A percentile compares a stretch with the other conserved stretches of the same genome.
phyloP scores from a whole-genome alignment of 306 rosid species.

The Rosa multiflora region DNA sequence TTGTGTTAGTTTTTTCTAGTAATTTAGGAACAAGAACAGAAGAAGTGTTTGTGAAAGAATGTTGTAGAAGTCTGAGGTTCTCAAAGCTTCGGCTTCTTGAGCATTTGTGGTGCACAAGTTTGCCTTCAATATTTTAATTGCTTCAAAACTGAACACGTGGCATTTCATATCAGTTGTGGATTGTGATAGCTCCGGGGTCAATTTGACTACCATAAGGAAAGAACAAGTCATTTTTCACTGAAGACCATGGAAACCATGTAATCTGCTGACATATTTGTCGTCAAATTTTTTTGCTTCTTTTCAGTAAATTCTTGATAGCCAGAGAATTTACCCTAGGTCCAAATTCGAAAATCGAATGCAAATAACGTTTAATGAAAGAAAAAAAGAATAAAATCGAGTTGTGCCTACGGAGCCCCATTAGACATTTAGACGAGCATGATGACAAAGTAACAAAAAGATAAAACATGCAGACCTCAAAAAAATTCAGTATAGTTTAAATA shows the following conservation, averaged over 20 bases:
- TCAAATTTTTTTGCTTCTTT: no score
- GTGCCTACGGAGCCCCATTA: no score
- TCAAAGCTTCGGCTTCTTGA: not conserved
- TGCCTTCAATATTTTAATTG: not conserved
- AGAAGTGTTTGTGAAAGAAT: not conserved
- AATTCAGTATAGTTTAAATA: no score
- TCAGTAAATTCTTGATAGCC: not conserved
- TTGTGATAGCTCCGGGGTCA: not conserved
- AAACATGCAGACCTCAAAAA: no score
- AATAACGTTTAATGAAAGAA: not conserved
- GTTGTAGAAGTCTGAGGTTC: not conserved
- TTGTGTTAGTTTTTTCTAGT: not conserved
- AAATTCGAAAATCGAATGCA: not conserved
- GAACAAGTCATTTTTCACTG: not conserved
- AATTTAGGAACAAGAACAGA: not conserved
- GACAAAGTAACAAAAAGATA: no score
- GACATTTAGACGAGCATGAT: no score
- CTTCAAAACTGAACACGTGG: not conserved
- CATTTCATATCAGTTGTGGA: not conserved
- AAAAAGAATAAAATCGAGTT: no score
- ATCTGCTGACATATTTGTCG: no score
- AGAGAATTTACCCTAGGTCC: not conserved
- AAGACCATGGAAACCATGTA: not conserved
- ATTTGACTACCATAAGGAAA: not conserved
- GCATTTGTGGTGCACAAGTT: conserved; percentile 16